Percentiles rank a stretch among this genome's conserved stretches.
These are phyloP conservation scores for Chernovozyma aurita DNA, from an alignment of 1,139 yeast genomes.

Conservation along the genomic window DNA sequence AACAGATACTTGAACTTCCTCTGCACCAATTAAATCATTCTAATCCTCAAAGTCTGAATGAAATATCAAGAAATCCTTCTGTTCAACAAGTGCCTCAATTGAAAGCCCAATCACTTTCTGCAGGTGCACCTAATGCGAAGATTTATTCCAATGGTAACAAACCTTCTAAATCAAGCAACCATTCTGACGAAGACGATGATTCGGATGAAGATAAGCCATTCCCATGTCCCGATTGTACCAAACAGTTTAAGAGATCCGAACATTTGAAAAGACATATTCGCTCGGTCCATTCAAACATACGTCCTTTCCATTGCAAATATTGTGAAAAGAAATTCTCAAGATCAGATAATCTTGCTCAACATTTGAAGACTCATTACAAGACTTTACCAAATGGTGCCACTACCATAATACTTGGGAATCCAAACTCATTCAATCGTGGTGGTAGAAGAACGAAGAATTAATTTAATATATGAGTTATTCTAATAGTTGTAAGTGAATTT, in stretches of 20 bases:
- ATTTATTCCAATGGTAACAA: no score
- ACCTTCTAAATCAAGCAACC: not conserved
- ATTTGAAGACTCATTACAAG: conserved; percentile 45
- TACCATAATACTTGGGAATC: conserved; percentile 35
- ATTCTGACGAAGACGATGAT: conserved; percentile 6
- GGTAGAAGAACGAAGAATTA: conserved; percentile 16
- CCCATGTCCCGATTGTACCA: conserved; percentile 43
- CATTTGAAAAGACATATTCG: conserved; percentile 46
- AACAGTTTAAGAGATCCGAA: conserved; percentile 45
- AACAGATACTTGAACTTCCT: not conserved
- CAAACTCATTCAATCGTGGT: conserved; percentile 25
- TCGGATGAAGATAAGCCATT: conserved; percentile 32
- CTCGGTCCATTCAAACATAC: conserved; percentile 44
- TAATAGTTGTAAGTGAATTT: no score
- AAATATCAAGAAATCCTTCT: not conserved
- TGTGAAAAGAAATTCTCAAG: conserved; percentile 48
- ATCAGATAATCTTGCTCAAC: conserved; percentile 47
- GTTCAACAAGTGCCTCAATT: not conserved
- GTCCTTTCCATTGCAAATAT: conserved; percentile 46
- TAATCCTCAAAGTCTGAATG: not conserved
- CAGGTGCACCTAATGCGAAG: not conserved
- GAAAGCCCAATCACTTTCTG: not conserved
- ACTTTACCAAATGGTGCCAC: conserved; percentile 33
- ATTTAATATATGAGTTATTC: not conserved
- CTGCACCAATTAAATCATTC: no score